Base-by-base conservation (phyloP, 352 stramenopile species). In the Globisporangium iwayamae region DNA sequence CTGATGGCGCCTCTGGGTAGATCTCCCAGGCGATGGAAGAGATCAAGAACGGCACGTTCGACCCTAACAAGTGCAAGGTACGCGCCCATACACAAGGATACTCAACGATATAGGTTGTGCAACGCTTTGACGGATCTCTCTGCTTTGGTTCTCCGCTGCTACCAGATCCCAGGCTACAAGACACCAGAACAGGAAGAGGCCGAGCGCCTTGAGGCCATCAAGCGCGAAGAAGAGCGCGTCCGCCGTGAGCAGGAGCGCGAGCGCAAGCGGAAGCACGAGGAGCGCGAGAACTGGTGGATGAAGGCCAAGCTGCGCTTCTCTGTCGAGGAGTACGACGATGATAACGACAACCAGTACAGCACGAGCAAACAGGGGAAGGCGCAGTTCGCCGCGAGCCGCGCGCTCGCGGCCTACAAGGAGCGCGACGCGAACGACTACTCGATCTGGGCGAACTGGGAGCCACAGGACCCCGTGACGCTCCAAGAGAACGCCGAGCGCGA, bases 401-500 rank as follows among this genome's bases (percentile, higher is more conserved):
- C 89, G 8, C 65, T 93, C 2, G 70, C 72, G 4, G 81, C 83
- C 28, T 92, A 91, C 66, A 92, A 91, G 59, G 60, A 79, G 3
- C 79, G 81, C 3, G 85, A 94, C 52, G 83, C 80, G 28, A 94
- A 92, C 64, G 83, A 92, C 71, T 94, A 93, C 69, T 94, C 85
- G 7, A 20, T 81, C n/a, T 94, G 85, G 85, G 34, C 74, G 25
- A 72, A 72, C n/a, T 94, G 85, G 83, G 77, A 81, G 34, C 83
- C 85, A 0, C 71, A 91, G 65, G 85, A 94, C 39, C 83, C 85
- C 0, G 83, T 79, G 13, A 86, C 81, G 11, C 34, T 82, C 4
- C 76, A 89, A 36, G 85, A 93, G 57, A 75, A 79, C n/a, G 76
- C 73, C 1, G 73, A 80, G 50, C 73, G 78, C 5, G 80, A 90